A percentile compares a stretch with the other conserved stretches of the same genome.
Evolutionary conservation across 148 eudicot species (phyloP).

Genomic region (Chenopodium formosanum): DNA sequence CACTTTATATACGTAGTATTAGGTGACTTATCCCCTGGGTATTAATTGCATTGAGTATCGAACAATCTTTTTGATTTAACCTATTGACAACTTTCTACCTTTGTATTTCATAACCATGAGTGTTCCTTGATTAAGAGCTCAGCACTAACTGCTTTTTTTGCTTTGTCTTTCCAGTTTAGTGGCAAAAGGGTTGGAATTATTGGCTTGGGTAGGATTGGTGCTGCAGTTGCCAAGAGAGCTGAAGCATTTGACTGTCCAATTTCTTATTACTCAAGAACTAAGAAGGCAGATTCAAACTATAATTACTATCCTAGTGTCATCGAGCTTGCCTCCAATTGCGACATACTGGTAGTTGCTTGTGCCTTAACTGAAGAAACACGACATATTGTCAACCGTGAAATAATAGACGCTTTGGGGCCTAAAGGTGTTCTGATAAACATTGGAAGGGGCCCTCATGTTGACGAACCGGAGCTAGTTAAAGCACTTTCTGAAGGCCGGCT

Average conservation of each 20-base stretch:
- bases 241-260: constrained; percentile 84
- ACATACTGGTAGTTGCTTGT: constrained; percentile 76
- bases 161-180: constrained; percentile 49
- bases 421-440: constrained; percentile 81
- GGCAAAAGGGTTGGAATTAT: constrained; percentile 91
- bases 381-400: constrained; percentile 74
- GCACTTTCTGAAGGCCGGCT: constrained; percentile 82
- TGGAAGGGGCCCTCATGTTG: constrained; percentile 83
- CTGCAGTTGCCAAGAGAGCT: constrained; percentile 76
- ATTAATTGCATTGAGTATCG: too few relatives aligned
- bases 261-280: constrained; percentile 72
- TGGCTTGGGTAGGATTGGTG: constrained; percentile 80
- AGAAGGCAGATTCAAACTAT: constrained; percentile 53
- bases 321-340: constrained; percentile 68
- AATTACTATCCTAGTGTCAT: constrained; percentile 54
- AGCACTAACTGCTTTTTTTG: not conserved
- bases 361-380: constrained; percentile 67
- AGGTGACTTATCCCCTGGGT: too few relatives aligned
- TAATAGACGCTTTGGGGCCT: constrained; percentile 70
- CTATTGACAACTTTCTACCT: not conserved
- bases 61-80: not conserved
- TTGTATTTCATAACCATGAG: not conserved
- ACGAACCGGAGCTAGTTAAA: constrained; percentile 69
- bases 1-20: too few relatives aligned
- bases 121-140: not conserved